A percentile compares a stretch with the other conserved stretches of the same genome.
phyloP scores from a whole-genome alignment of 371 early-diverging fungal genomes.

The Coemansia sp. region DNA sequence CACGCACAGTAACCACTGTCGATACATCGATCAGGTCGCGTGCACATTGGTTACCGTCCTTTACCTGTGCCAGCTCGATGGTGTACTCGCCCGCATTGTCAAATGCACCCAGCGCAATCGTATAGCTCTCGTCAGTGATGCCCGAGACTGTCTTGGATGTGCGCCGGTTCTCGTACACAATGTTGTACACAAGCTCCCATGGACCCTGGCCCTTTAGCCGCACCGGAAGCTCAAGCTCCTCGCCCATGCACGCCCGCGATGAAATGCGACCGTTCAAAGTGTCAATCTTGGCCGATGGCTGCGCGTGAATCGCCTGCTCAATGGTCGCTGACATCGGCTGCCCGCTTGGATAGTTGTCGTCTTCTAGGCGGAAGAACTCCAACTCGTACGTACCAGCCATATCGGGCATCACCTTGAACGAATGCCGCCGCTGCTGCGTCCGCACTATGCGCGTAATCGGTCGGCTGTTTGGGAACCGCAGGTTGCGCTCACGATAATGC shows the following conservation, averaged over 20 bases:
- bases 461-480: conserved; percentile 27
- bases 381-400: conserved; percentile 48
- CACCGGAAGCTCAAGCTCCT: conserved; percentile 33
- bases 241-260: conserved; percentile 30
- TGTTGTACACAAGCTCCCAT: conserved; percentile 45
- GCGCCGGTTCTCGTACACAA: conserved; percentile 35
- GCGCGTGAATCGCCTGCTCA: conserved; percentile 47
- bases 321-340: conserved; percentile 19
- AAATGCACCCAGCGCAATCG: conserved; percentile 35
- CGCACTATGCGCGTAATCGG: conserved; percentile 37
- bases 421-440: conserved; percentile 40
- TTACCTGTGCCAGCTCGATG: conserved; percentile 45
- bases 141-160: conserved; percentile 9
- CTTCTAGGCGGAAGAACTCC: conserved; percentile 49
- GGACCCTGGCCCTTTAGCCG: conserved; percentile 50
- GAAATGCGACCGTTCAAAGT: conserved; percentile 17
- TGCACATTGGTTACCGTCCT: conserved; percentile 42
- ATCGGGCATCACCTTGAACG: conserved; percentile 40
- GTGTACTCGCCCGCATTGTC: conserved; percentile 36
- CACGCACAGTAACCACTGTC: conserved; percentile 39
- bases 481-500: conserved; percentile 45
- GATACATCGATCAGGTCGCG: conserved; percentile 36
- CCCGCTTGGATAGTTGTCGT: conserved; percentile 52
- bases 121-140: conserved; percentile 21
- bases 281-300: conserved; percentile 48